Evolutionary conservation across 2,329 filamentous ascomycete species (phyloP), one percentile per base, ranked within the genome.

Genomic region (Aspergillus luchuensis): DNA sequence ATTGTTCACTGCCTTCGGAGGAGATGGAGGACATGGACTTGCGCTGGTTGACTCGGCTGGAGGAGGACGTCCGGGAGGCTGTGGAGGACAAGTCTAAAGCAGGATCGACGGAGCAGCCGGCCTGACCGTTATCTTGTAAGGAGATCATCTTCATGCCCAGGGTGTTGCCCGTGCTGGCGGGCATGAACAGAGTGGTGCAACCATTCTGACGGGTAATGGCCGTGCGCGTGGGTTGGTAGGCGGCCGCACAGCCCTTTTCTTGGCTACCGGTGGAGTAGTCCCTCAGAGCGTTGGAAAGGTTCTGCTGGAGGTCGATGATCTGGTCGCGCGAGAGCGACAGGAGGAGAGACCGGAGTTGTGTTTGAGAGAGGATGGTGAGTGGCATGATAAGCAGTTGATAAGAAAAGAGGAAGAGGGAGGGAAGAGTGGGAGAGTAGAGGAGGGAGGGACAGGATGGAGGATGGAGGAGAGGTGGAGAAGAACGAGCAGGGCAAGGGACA

Each of bases 81-180:
- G 33, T 1, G 17, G 25, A 13, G 28, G 23, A 51, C 17, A 63
- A 17, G 7, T 71, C 69, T 21, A 68, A 28, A 21, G 56, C 71
- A 38, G 64, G 79, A 59, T 73, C 76, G 60, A 76, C 71, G 1
- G 71, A 67, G 47, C 71, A 72, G 5, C 72, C 74, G 10, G 71
- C 66, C 11, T 65, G 54, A 17, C 57, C 65, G 5, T 54, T 72
- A 66, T 71, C 77, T 33, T 80, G 73, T 13, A 87, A 72, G 8
- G 85, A 87, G 45, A 89, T 83, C 45, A 90, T 85, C 72, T 89
- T 90, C 63, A 89, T 84, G 5, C 87, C 88, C 17, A 88, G 79
- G 2, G 84, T 82, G 43, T 81, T 80, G 30, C 84, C 82, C 13
- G 84, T 85, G 41, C 81, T 86, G 11, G 86, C 86, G 2, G 88